Evolutionary conservation across 2,329 filamentous ascomycete species (phyloP), one percentile per base, ranked within the genome.

Genomic region (Fusarium sp.): DNA sequence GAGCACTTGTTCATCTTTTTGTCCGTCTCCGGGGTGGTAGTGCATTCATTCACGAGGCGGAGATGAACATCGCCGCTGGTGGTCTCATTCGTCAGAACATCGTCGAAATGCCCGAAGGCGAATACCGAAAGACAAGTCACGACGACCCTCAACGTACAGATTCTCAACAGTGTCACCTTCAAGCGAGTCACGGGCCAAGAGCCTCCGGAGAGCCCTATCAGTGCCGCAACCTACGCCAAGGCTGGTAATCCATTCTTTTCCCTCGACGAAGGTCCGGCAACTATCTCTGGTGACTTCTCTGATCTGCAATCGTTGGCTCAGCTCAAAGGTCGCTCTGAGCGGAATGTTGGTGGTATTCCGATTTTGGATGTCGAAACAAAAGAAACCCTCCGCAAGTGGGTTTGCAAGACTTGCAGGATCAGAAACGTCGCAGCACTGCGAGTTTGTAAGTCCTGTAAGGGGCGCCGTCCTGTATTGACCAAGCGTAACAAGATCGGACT

Each of bases 51-150:
- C 17, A 38, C 1, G 8, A 26, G 5, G 20, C 12, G 1, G 64
- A 67, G 33, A 54, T 66, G 57, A 41, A 17, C 9, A 12, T 69
- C 5, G 53, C 48, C 17, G 27, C 53, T 1, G 63, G 63, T 1
- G 66, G 66, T 4, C 10, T 37, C 2, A 69, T 69, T 12, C 32
- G 14, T 1, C 64, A 69, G 11, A 41, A 6, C n/a, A 67, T 69
- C 9, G 12, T 56, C 30, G 3, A 14, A 0, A 2, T 56, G 3
- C 7, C 23, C 6, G 4, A 30, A 7, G 2, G 10, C 3, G 5
- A 23, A 2, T 60, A 49, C 10, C 10, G 6, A 15, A 64, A 58
- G 37, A 27, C 52, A 0, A 0, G 11, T 13, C 3, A 27, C 50
- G 0, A 2, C 42, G 4, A 45, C 55, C 0, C 23, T 70, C 11